phyloP scores from a whole-genome alignment of 148 eudicot species.

The Rhododendron mucronatum region DNA sequence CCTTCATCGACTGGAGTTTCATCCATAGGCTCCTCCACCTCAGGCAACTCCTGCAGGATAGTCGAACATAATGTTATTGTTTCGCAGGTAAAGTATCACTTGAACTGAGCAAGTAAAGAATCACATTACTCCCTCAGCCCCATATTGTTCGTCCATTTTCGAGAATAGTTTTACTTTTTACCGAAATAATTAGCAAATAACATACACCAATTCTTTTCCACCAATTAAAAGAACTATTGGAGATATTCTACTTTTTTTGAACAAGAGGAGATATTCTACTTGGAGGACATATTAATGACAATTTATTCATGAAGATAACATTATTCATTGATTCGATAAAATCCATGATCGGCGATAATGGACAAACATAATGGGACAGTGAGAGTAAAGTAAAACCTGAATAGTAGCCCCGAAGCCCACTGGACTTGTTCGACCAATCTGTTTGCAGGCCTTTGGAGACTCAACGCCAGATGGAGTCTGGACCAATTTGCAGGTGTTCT shows the following conservation, averaged over 20 bases:
- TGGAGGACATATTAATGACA: neutral
- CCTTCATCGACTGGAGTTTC: constrained; percentile 32
- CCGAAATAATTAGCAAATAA: neutral
- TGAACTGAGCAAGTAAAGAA: neutral
- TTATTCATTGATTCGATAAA: neutral
- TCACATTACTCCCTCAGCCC: neutral
- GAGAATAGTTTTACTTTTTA: neutral
- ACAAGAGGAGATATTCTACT: neutral
- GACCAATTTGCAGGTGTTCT: constrained; percentile 26
- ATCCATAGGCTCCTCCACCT: constrained; percentile 47
- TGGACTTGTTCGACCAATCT: constrained; percentile 20
- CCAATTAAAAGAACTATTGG: neutral
- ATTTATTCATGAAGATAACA: neutral
- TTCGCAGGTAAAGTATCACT: constrained; percentile 6
- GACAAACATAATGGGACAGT: neutral
- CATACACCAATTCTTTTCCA: neutral
- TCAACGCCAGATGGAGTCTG: constrained; percentile 15
- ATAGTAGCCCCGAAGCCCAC: constrained; percentile 19
- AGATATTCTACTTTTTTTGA: neutral
- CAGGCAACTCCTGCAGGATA: constrained; percentile 41
- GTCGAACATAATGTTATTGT: neutral
- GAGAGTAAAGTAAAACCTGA: constrained; percentile 39
- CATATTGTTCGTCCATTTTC: neutral
- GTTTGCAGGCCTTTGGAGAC: constrained; percentile 22
- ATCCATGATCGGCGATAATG: neutral